phyloP scores from a whole-genome alignment of 2,329 filamentous ascomycete genomes.

The Aspergillus sp. region DNA sequence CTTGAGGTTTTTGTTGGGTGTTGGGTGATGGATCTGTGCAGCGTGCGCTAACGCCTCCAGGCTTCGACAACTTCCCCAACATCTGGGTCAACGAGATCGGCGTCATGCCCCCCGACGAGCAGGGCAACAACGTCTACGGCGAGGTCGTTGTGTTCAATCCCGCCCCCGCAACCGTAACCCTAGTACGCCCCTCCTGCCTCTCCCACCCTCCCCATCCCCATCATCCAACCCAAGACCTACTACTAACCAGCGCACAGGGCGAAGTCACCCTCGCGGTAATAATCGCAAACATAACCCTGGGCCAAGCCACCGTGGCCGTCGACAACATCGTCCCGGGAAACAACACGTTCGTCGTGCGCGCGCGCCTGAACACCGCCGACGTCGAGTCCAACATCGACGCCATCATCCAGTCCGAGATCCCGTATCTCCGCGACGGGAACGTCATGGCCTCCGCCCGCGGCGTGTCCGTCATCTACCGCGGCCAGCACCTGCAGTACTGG shows the following conservation, averaged over 20 bases:
- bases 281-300: conserved; percentile 5
- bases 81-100: conserved; percentile 9
- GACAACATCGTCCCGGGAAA: conserved; percentile 12
- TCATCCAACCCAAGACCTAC: not conserved
- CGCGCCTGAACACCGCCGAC: not conserved
- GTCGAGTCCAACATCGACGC: conserved; percentile 3
- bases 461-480: conserved; percentile 11
- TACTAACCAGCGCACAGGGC: not conserved
- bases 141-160: conserved; percentile 12
- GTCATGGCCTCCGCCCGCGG: conserved; percentile 1
- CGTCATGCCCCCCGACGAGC: conserved; percentile 1
- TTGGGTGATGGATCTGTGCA: too few species aligned
- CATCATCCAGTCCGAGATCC: conserved; percentile 9
- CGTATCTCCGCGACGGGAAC: conserved; percentile 7
- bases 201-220: not conserved
- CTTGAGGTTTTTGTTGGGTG: too few species aligned
- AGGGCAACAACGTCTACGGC: conserved; percentile 10
- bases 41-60: not conserved
- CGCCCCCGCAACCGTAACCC: conserved; percentile 4
- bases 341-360: conserved; percentile 12
- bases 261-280: conserved; percentile 12
- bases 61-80: conserved; percentile 13
- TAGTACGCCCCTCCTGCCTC: not conserved
- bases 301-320: conserved; percentile 4
- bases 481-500: conserved; percentile 15